Conservation (phyloP, 2,329 filamentous ascomycete genomes). For the Cyphellophora attinorum region DNA sequence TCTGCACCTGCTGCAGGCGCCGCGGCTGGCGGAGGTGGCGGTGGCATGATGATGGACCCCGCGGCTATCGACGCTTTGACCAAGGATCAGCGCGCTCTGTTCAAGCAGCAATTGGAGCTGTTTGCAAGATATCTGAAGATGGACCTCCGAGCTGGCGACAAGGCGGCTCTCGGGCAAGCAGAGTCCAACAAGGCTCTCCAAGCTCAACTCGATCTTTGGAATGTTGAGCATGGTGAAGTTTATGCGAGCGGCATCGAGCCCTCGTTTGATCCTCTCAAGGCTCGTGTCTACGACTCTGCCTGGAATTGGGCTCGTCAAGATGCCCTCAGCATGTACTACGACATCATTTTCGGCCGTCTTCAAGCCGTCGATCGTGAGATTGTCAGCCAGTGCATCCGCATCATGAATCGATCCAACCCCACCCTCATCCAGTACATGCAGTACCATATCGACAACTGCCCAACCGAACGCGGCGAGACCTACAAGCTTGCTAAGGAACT, state of each 20-base stretch:
- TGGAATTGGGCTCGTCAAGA: conserved; percentile 99
- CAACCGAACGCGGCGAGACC: conserved; percentile 90
- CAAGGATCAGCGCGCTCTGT: conserved; percentile 88
- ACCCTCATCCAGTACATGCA: conserved; percentile 98
- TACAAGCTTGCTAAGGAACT: conserved; percentile 97
- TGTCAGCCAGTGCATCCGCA: conserved; percentile 94
- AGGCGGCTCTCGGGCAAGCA: conserved; percentile 75
- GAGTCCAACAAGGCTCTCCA: conserved; percentile 82
- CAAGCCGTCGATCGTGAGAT: conserved; percentile 93
- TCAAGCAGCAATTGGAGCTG: conserved; percentile 96
- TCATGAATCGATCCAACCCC: conserved; percentile 98
- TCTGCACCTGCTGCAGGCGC: conserved; percentile 62
- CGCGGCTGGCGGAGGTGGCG: conserved; percentile 53
- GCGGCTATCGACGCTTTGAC: conserved; percentile 93
- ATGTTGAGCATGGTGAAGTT: conserved; percentile 88
- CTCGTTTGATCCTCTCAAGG: conserved; percentile 86
- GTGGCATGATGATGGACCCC: conserved; percentile 99
- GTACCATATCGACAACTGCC: conserved; percentile 98
- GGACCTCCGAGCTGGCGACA: conserved; percentile 92
- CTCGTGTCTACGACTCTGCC: conserved; percentile 90
- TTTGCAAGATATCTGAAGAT: conserved; percentile 94
- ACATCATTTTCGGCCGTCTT: conserved; percentile 94
- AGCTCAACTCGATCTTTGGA: conserved; percentile 90
- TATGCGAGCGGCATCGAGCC: conserved; percentile 93
- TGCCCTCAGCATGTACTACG: conserved; percentile 96